These are phyloP conservation scores for Cytospora leucostoma DNA, from an alignment of 2,329 filamentous ascomycete species.

Conservation along the genomic window DNA sequence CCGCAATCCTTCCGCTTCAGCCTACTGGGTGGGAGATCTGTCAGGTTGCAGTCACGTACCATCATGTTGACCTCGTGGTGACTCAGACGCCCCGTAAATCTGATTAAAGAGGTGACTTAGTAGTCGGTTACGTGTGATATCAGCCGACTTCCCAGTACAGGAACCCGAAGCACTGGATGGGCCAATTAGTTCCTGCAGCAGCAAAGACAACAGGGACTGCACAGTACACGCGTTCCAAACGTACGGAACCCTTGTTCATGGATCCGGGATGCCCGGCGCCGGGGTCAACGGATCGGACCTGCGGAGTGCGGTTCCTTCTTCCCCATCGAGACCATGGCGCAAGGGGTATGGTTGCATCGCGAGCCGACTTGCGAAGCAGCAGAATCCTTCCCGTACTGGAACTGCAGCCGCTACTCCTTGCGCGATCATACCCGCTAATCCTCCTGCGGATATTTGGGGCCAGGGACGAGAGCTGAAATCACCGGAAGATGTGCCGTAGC, in stretches of 20 bases:
- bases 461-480: background rate
- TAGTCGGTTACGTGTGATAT: no score
- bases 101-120: background rate
- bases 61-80: background rate
- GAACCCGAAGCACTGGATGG: no score
- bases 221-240: background rate
- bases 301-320: background rate
- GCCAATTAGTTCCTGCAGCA: no score
- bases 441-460: background rate
- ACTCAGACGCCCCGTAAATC: background rate
- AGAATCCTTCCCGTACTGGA: constrained; percentile 21
- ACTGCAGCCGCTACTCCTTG: constrained; percentile 3
- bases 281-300: background rate
- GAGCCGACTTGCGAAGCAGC: background rate
- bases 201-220: background rate
- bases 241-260: background rate
- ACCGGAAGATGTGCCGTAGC: background rate
- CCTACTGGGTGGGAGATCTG: background rate
- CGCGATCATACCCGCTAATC: constrained; percentile 3
- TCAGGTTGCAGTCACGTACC: background rate
- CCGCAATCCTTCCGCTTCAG: background rate
- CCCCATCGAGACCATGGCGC: constrained; percentile 4
- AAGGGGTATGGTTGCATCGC: constrained; percentile 16
- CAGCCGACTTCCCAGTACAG: no score
- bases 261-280: background rate